These are phyloP conservation scores for Penicillium bialowiezense DNA, from an alignment of 495 filamentous ascomycete genomes.

Conservation along the genomic window DNA sequence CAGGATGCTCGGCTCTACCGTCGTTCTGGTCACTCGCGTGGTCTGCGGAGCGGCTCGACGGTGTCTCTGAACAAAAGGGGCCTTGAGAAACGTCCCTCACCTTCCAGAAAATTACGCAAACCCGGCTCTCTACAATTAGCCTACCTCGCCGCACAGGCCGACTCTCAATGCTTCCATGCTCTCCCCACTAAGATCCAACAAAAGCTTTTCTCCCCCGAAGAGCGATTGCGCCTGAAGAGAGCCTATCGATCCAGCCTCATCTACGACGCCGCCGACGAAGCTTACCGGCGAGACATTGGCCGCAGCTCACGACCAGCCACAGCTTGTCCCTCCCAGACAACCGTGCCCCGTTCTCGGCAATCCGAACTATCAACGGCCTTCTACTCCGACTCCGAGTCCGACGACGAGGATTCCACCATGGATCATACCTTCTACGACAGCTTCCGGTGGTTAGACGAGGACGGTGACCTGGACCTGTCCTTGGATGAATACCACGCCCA, in stretches of 20 bases:
- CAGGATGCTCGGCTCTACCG: conserved; percentile 21
- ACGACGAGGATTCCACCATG: conserved; percentile 40
- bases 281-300: conserved; percentile 29
- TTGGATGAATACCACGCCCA: conserved; percentile 54
- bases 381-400: conserved; percentile 33
- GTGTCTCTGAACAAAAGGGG: conserved; percentile 11
- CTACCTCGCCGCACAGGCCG: conserved; percentile 47
- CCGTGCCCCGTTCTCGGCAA: conserved; percentile 18
- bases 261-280: conserved; percentile 70
- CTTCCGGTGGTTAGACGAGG: conserved; percentile 79
- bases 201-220: conserved; percentile 69
- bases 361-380: conserved; percentile 16
- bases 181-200: conserved; percentile 70
- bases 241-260: conserved; percentile 58
- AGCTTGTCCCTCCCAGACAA: conserved; percentile 23
- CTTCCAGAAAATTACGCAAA: conserved; percentile 31
- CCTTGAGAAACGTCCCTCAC: conserved; percentile 15
- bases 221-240: conserved; percentile 59
- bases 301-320: conserved; percentile 15
- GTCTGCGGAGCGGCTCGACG: conserved; percentile 8
- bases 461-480: conserved; percentile 69
- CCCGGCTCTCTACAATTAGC: conserved; percentile 37
- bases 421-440: conserved; percentile 59
- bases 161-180: conserved; percentile 67
- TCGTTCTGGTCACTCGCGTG: conserved; percentile 10